Evolutionary conservation across 192 early-diverging fungal genomes (phyloP).

Genomic region (Coemansia aciculifera): DNA sequence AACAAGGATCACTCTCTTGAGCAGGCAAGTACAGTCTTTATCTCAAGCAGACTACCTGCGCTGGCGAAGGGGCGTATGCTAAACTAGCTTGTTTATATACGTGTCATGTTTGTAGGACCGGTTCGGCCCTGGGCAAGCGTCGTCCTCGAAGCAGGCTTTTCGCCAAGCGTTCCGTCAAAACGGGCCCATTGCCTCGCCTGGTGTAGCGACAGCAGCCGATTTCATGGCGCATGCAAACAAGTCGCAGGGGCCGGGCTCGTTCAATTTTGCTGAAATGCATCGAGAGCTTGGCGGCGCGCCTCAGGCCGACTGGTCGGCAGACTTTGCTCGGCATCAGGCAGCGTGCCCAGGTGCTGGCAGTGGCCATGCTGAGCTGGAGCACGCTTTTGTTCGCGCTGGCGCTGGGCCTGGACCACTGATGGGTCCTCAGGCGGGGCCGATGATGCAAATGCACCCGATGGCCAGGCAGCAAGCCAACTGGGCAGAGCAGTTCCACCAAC

Average conservation of each 20-base stretch:
- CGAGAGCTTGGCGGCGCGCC: constrained; percentile 62
- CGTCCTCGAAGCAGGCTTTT: constrained; percentile 45
- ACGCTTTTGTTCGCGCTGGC: constrained; percentile 31
- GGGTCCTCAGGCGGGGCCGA: constrained; percentile 10
- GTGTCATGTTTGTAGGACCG: constrained; percentile 35
- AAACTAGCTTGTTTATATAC: neutral
- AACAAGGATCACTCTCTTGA: constrained; percentile 74
- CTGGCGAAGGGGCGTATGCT: neutral
- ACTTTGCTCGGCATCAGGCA: constrained; percentile 67
- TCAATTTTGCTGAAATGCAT: constrained; percentile 70
- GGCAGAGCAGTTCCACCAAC: constrained; percentile 57
- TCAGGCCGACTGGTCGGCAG: constrained; percentile 65
- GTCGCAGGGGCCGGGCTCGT: constrained; percentile 43
- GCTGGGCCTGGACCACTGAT: constrained; percentile 11
- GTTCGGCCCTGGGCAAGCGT: constrained; percentile 38
- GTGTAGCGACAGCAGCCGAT: constrained; percentile 16
- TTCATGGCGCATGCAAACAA: constrained; percentile 30
- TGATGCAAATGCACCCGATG: constrained; percentile 47
- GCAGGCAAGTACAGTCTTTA: constrained; percentile 60
- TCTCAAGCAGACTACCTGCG: neutral
- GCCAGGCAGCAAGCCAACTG: constrained; percentile 38
- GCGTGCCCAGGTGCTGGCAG: constrained; percentile 14
- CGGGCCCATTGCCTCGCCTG: constrained; percentile 23
- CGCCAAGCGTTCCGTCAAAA: constrained; percentile 44
- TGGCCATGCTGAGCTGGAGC: constrained; percentile 49